Evolutionary conservation across 2,329 filamentous ascomycete species (phyloP), one percentile per base, ranked within the genome.

Genomic region (Botrytis hyacinthi): DNA sequence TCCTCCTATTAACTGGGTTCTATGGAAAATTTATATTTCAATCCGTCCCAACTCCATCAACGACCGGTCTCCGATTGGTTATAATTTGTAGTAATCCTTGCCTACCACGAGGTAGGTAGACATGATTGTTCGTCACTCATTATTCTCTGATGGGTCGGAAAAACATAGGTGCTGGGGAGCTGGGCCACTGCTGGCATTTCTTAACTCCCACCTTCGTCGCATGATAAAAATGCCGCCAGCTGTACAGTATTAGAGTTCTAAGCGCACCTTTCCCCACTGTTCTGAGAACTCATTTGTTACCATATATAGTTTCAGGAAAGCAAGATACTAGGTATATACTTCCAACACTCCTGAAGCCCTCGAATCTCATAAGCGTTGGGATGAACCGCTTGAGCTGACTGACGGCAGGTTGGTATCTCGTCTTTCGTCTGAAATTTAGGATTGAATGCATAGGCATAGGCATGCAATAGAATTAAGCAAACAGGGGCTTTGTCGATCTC

Each of bases 41-140:
- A 20, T 22, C 40, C 59, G 32, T 61, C 46, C 29, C 26, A 37
- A 72, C 35, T 42, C 48, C 26, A 72, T 46, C 59, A 32, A 42
- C 8, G 2, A 10, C 29, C 29, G 26, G 8, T 35, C 26, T 46
- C 65, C 32, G 40, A 66, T 40, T 66, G 60, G 37, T 35, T 37
- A 20, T 12, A 18, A 32, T 35, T 37, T 35, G 46, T 8, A 54
- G 46, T 12, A 54, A 69, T 72, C 62, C 71, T 72, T 72, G 63
- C 32, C 60, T 51, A 51, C 71, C 71, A 68, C 71, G 71, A 68
- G 62, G 63, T 40, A 48, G 57, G 51, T 60, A 70, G 68, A 71
- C 18, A 59, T 59, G 20, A 70, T 40, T n/a, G 54, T 70, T 70
- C 51, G 51, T 70, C 51, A 70, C 51, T 22, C 67, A 70, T 60